Evolutionary conservation across 2,329 filamentous ascomycete species (phyloP).

Genomic region (Calonectria naviculata): DNA sequence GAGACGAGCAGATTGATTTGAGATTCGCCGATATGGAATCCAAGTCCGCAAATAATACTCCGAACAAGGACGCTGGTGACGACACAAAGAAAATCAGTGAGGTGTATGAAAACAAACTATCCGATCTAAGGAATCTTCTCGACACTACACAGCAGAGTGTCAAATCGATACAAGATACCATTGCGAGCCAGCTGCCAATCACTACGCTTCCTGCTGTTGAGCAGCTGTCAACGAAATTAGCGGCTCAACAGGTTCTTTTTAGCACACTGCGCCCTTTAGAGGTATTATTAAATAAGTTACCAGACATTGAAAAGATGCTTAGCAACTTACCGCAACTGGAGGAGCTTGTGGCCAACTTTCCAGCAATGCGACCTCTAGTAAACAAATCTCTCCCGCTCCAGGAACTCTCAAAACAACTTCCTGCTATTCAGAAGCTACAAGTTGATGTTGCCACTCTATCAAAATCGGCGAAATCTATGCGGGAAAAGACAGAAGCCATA

Average conservation of each 20-base stretch:
- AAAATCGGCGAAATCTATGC: not conserved
- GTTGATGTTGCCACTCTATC: not conserved
- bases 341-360: not conserved
- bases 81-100: conserved; percentile 5
- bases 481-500: not conserved
- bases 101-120: conserved; percentile 14
- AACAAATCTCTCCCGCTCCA: not conserved
- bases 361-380: not conserved
- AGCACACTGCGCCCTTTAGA: not conserved
- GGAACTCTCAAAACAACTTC: not conserved
- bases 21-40: not conserved
- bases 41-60: not conserved
- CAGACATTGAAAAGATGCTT: not conserved
- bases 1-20: conserved; percentile 15
- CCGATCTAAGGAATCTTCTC: not conserved
- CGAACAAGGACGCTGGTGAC: not conserved
- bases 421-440: not conserved
- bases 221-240: not conserved
- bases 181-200: not conserved
- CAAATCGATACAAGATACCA: not conserved
- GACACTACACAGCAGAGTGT: not conserved
- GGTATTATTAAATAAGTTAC: not conserved
- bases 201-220: not conserved
- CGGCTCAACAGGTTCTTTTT: not conserved
- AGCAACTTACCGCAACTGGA: not conserved